phyloP scores from a whole-genome alignment of 352 stramenopile species.

The Halophytophthora polymorphica region DNA sequence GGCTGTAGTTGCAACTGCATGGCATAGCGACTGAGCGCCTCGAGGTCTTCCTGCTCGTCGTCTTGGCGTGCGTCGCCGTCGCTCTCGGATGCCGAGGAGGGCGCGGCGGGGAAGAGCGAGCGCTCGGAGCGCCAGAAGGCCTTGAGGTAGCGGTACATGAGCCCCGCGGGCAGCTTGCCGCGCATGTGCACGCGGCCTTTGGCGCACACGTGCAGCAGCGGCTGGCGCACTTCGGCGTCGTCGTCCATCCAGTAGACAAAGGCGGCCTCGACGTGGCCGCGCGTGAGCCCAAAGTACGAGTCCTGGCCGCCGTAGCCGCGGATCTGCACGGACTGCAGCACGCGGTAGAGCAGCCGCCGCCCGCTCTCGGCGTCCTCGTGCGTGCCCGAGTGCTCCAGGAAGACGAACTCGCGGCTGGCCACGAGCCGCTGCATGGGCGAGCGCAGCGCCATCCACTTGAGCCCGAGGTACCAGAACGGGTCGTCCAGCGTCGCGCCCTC shows the following conservation, averaged over 20 bases:
- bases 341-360: conserved; percentile 58
- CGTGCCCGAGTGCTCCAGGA: conserved; percentile 64
- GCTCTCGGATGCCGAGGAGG: conserved; percentile 21
- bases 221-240: conserved; percentile 25
- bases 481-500: conserved; percentile 59
- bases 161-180: conserved; percentile 47
- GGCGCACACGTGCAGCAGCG: conserved; percentile 51
- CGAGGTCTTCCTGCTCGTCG: conserved; percentile 1
- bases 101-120: conserved; percentile 27
- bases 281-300: conserved; percentile 68
- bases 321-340: conserved; percentile 61
- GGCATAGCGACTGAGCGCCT: no score
- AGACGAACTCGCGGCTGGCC: conserved; percentile 64
- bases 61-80: neutral
- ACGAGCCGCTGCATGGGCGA: conserved; percentile 60
- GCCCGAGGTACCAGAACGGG: conserved; percentile 71
- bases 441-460: conserved; percentile 73
- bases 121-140: conserved; percentile 47
- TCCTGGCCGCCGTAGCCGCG: conserved; percentile 54
- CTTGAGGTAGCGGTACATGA: conserved; percentile 64
- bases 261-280: conserved; percentile 53
- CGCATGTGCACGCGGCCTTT: conserved; percentile 63
- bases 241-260: conserved; percentile 75
- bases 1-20: conserved; percentile 6
- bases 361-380: conserved; percentile 45